Conservation (phyloP, 805 yeast species). For the Diddensiella santjacobensis region DNA sequence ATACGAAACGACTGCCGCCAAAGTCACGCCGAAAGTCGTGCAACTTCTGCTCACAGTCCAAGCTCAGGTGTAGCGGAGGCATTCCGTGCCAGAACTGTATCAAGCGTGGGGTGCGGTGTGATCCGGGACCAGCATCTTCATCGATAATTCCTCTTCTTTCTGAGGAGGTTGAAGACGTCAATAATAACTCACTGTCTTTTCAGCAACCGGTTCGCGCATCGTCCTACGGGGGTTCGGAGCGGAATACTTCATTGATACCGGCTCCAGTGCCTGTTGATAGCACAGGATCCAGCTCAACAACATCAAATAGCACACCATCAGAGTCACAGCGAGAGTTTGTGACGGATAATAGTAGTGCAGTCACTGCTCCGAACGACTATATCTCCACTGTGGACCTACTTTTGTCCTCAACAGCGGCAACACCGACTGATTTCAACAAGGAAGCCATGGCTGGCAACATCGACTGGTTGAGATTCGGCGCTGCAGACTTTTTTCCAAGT, state of each 20-base stretch:
- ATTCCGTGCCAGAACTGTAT: constrained; percentile 22
- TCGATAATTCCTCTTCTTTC: not conserved
- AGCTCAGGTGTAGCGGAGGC: constrained; percentile 26
- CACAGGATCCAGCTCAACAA: not conserved
- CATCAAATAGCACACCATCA: not conserved
- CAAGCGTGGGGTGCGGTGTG: constrained; percentile 18
- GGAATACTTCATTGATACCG: not conserved
- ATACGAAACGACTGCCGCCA: constrained; percentile 3
- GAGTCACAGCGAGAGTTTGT: constrained; percentile 3
- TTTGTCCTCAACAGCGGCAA: not conserved
- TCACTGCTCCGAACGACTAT: not conserved
- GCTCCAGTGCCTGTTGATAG: not conserved
- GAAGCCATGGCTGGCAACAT: constrained; percentile 5
- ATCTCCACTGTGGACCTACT: constrained; percentile 2
- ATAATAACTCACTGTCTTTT: too few relatives aligned
- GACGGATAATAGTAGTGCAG: not conserved
- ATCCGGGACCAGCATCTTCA: constrained; percentile 13
- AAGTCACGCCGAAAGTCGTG: constrained; percentile 15
- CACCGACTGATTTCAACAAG: constrained; percentile 3
- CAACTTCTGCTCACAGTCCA: constrained; percentile 14
- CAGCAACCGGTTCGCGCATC: not conserved
- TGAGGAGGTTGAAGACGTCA: not conserved
- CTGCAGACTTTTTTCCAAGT: constrained; percentile 1
- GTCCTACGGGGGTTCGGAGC: not conserved
- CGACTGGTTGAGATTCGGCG: constrained; percentile 11